A percentile compares a stretch with the other conserved stretches of the same genome.
phyloP scores from a whole-genome alignment of 192 early-diverging fungal species.

The Umbelopsis sp. region DNA sequence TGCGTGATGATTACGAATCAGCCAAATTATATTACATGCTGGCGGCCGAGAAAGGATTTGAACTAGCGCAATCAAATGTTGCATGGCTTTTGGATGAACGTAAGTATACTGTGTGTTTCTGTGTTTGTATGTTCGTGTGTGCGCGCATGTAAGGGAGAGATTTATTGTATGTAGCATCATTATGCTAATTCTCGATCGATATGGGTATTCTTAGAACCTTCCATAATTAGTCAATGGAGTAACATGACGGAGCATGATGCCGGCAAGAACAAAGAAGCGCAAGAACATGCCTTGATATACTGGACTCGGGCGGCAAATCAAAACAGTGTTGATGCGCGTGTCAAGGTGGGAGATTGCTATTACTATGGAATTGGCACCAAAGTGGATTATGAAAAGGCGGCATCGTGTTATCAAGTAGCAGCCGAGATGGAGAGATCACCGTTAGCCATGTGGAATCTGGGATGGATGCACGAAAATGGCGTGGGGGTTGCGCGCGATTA shows the following conservation, averaged over 20 bases:
- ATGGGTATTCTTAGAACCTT: neutral
- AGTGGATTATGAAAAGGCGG: constrained; percentile 73
- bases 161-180: too few species aligned
- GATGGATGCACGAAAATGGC: constrained; percentile 96
- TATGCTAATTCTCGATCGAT: neutral
- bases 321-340: constrained; percentile 83
- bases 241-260: neutral
- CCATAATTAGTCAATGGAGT: neutral
- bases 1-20: constrained; percentile 64
- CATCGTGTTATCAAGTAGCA: constrained; percentile 81
- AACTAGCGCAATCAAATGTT: constrained; percentile 86
- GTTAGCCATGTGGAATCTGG: constrained; percentile 96
- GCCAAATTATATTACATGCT: constrained; percentile 77
- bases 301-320: constrained; percentile 97
- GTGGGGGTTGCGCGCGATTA: constrained; percentile 89
- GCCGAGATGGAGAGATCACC: constrained; percentile 74
- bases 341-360: constrained; percentile 94
- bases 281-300: constrained; percentile 77
- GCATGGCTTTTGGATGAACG: constrained; percentile 85
- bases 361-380: constrained; percentile 79
- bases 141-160: neutral
- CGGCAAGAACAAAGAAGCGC: neutral
- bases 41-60: constrained; percentile 90
- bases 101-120: constrained; percentile 6
- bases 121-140: neutral